Evolutionary conservation across 2,329 filamentous ascomycete species (phyloP), one percentile per base, ranked within the genome.

Genomic region (Fusarium avenaceum): DNA sequence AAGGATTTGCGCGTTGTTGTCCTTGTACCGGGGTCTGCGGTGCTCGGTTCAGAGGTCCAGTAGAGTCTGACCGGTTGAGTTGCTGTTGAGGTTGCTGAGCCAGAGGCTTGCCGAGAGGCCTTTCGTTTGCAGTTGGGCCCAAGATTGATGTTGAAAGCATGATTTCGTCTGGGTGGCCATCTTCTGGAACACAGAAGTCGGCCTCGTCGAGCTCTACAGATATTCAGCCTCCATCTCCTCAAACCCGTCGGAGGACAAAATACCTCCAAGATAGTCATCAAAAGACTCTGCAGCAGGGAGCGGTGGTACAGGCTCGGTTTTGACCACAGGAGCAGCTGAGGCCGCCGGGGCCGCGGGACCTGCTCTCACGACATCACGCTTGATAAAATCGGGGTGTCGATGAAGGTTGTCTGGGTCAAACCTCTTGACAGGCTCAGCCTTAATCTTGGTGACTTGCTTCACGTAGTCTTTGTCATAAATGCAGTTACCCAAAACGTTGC

Each of bases 381-480:
- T 91, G 24, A 85, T 86, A 76, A 87, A 96, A 75, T 94, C 92
- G 2, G 88, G 81, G 78, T 97, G 94, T 39, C 95, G 88, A 79
- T 97, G 90, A 38, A 98, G 84, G 40, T 90, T 90, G n/a, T 87
- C 85, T 65, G 92, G 89, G 70, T 95, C 89, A 81, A 94, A 97
- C 78, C 87, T 93, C 30, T 88, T 86, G 47, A 79, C 76, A 6
- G 93, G 92, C 57, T 87, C 85, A 17, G 90, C 87, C 83, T 97
- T 98, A 75, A 99, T 85, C 80, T 93, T 97, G 51, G 90, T 92
- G n/a, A 98, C 92, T 77, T 93, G 94, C 52, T 89, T 86, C 57
- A 99, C 84, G 76, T 97, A 99, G 64, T 95, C 90, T 79, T 97
- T 97, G 81, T 99, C 96, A 80, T 99, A 98, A 61, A 99, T 90